Base-by-base conservation (phyloP, 768 basidiomycete genomes). In the Rhizopogon rudus region DNA sequence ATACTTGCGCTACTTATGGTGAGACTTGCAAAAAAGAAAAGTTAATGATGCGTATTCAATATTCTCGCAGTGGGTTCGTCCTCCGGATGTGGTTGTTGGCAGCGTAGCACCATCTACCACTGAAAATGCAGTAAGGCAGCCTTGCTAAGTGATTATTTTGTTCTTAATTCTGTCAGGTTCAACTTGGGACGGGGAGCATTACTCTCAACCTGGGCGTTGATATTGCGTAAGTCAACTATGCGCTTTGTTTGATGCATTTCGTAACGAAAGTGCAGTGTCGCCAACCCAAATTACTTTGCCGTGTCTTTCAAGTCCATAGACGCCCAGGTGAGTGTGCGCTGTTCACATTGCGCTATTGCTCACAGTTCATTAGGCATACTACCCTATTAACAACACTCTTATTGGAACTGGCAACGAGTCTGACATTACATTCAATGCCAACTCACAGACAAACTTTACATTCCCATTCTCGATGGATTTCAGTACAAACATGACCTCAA, bases 271-370 rank as follows among this genome's bases (percentile, higher is more conserved):
- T 54, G 53, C 60, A 93, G 90, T 29, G 87, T 92, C 53, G 73
- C 73, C 64, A 93, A 93, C 63, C 91, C 91, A 29, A 93, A 93
- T 67, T 91, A 82, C 70, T 91, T 93, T 65, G 69, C 78, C 8
- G 85, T 88, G 9, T 77, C 76, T 17, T 78, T 93, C 67, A 78
- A 79, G 52, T 78, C 79, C 54, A 81, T 93, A 59, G 74, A 79
- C 43, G 86, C 84, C 4, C 69, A 85, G 40, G 87, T 87, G 67
- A 51, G 67, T 42, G 6, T 69, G 57, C 0, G 17, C 46, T 7
- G 25, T 8, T 40, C 2, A 42, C 20, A 25, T 40, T n/a, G 6
- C 46, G 33, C 52, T 31, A 52, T 41, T 63, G 40, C 60, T 55
- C 9, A 39, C 46, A 35, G 25, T 35, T 29, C 2, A 53, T 39